These are phyloP conservation scores for Aspergillus aculeatinus DNA, from an alignment of 2,329 filamentous ascomycete species.

Conservation along the genomic window DNA sequence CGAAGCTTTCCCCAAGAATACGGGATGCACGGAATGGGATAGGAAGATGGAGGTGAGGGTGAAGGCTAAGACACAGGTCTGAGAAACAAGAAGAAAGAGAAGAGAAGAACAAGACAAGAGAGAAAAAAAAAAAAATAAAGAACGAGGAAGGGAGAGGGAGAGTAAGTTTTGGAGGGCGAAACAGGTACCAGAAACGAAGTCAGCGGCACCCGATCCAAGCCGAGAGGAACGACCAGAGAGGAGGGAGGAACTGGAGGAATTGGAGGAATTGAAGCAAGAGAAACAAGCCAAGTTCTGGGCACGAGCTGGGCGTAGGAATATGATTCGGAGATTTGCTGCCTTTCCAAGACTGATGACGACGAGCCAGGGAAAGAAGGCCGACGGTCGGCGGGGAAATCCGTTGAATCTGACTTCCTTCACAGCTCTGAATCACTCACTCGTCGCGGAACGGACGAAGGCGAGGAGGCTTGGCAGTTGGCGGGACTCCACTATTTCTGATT, in stretches of 20 bases:
- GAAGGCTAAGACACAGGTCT: too few relatives aligned
- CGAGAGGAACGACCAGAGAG: neutral
- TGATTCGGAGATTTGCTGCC: neutral
- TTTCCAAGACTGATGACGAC: neutral
- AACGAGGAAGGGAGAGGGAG: neutral
- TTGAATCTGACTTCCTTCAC: too few relatives aligned
- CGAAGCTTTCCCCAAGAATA: neutral
- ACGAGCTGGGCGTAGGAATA: neutral
- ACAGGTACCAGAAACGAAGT: neutral
- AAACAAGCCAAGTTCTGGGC: neutral
- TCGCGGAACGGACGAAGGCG: constrained; percentile 17
- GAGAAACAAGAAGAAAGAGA: neutral
- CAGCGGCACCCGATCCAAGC: neutral
- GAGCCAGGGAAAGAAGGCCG: neutral
- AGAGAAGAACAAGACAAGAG: neutral
- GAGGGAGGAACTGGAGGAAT: neutral
- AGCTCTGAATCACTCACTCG: constrained; percentile 4
- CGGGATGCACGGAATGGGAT: neutral
- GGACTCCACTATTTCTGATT: neutral
- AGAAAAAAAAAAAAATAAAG: neutral
- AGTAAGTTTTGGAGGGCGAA: neutral
- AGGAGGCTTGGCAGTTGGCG: constrained; percentile 17
- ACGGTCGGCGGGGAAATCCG: neutral
- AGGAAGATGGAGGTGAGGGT: neutral
- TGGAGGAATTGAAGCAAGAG: neutral